phyloP scores from a whole-genome alignment of 2,329 filamentous ascomycete species.

The Cadophora malorum region DNA sequence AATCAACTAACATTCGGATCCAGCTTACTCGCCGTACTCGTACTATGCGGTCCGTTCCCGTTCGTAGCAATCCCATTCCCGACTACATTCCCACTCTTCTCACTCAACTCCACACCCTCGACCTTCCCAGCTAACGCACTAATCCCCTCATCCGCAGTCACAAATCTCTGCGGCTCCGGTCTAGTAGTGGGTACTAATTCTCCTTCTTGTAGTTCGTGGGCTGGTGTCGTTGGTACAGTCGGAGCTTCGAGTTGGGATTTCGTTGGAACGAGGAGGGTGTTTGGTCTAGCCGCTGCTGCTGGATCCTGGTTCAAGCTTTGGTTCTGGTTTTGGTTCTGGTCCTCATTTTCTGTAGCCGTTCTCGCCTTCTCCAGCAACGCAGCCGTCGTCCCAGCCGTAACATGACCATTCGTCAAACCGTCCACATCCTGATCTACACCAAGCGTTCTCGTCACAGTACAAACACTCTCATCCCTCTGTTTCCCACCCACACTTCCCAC shows the following conservation, averaged over 20 bases:
- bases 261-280: conserved; percentile 1
- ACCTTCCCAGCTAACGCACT: conserved; percentile 17
- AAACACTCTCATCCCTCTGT: conserved; percentile 50
- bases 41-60: conserved; percentile 22
- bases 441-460: conserved; percentile 33
- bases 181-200: conserved; percentile 31
- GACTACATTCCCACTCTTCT: conserved; percentile 30
- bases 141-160: conserved; percentile 36
- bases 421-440: conserved; percentile 3
- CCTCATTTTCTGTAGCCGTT: neutral
- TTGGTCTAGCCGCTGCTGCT: neutral
- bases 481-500: conserved; percentile 56
- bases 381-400: neutral
- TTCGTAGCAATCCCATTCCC: conserved; percentile 14
- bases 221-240: neutral
- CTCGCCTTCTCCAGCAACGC: neutral
- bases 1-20: conserved; percentile 27
- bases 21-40: conserved; percentile 26
- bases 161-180: conserved; percentile 38
- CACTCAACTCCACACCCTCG: conserved; percentile 27
- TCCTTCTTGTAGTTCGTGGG: conserved; percentile 33
- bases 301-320: neutral
- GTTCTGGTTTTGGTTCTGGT: neutral
- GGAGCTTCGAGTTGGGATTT: conserved; percentile 15
- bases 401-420: conserved; percentile 20